Evolutionary conservation across 2,329 filamentous ascomycete species (phyloP).

Genomic region (Aspergillus sp.): DNA sequence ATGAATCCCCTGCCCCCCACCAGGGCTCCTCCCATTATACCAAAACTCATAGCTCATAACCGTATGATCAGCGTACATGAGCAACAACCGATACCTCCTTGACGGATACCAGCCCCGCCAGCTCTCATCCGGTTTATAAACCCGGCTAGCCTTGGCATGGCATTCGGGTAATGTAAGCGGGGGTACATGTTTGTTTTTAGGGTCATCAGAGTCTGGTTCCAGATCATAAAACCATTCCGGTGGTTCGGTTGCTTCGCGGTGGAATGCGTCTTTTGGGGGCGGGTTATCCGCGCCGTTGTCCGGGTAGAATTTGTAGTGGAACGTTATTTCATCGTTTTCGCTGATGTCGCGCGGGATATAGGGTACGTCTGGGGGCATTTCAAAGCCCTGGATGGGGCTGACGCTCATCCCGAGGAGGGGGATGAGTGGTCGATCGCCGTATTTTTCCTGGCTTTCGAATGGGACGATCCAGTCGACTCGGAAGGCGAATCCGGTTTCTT

Average conservation of each 20-base stretch:
- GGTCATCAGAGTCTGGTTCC: background rate
- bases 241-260: background rate
- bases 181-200: background rate
- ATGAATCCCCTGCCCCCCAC: conserved; percentile 1
- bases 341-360: conserved; percentile 21
- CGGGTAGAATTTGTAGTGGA: conserved; percentile 14
- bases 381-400: conserved; percentile 50
- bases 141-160: conserved; percentile 26
- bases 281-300: conserved; percentile 1
- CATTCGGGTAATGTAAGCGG: conserved; percentile 26
- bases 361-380: conserved; percentile 29
- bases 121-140: conserved; percentile 26
- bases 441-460: conserved; percentile 42
- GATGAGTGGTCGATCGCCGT: conserved; percentile 35
- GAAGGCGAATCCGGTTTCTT: conserved; percentile 38
- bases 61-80: conserved; percentile 52
- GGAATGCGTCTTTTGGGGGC: background rate
- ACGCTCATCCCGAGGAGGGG: conserved; percentile 51
- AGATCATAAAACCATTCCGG: background rate
- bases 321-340: conserved; percentile 11
- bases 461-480: conserved; percentile 54
- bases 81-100: conserved; percentile 46
- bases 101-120: conserved; percentile 37
- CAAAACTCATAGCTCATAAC: conserved; percentile 56
- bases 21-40: conserved; percentile 30